Base-by-base conservation (phyloP, 805 yeast species). In the Torulaspora gathmanii region DNA sequence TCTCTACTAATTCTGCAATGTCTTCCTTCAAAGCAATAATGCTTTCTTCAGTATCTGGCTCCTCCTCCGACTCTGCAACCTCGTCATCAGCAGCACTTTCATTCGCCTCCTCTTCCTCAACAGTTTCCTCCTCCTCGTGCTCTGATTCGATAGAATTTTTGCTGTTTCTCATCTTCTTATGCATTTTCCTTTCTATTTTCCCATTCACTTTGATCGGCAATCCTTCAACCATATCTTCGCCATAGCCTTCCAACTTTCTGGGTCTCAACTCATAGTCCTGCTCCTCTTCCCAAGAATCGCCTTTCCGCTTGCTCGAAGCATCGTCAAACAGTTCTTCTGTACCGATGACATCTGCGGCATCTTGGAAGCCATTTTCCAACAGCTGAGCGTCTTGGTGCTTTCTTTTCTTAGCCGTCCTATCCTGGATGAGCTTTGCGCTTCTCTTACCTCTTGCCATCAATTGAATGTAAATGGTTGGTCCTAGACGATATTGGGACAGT, bases 151-250 rank as follows among this genome's bases (percentile, higher is more conserved):
- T 35, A 11, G 56, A 43, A 42, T 48, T 50, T 20, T 42, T 40
- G 8, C 34, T 36, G 28, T 30, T 50, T 33, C 22, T 38, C 57
- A 39, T 49, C 56, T 40, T 59, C 59, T 44, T 55, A 68, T 70
- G 51, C 40, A 78, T 60, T 5, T 81, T 86, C 56, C 95, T 73
- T 64, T 82, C 78, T n/a, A 91, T 71, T 42, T 71, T 74, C 44
- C 96, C 96, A 50, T 80, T 86, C 12, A 74, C 72, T 56, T 83
- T 85, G 43, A 90, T 86, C 0, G 98, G 98, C 44, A 91, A 72
- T 9, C 84, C 82, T 60, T 86, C 96, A 4, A 75, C 73, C 40
- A 64, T 41, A 16, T 60, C 69, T 3, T 70, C 72, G 5, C 70
- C 73, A 9, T 66, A 67, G 10, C 70, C 64, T 15, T 67, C 66